These are phyloP conservation scores for Aspergillus panamensis DNA, from an alignment of 495 filamentous ascomycete species.

Conservation along the genomic window DNA sequence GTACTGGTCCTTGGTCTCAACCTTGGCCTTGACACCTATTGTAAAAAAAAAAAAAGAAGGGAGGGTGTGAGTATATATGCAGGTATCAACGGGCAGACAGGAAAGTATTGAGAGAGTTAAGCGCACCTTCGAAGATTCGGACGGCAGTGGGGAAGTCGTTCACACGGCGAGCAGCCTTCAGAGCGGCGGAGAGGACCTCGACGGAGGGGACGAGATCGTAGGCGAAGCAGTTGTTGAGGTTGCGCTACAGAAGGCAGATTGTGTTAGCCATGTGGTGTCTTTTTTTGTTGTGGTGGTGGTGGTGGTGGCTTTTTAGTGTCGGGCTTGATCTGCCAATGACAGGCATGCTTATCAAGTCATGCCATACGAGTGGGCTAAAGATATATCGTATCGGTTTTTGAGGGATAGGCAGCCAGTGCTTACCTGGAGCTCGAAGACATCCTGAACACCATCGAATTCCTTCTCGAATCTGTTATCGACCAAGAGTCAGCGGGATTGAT, in stretches of 20 bases:
- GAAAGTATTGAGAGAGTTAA: slow-evolving; percentile 7
- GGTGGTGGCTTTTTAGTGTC: too few species aligned
- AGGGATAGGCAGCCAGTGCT: slow-evolving; percentile 21
- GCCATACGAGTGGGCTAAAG: not conserved
- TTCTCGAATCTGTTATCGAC: slow-evolving; percentile 78
- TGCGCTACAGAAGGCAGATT: slow-evolving; percentile 60
- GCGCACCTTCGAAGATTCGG: slow-evolving; percentile 91
- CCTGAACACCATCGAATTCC: slow-evolving; percentile 95
- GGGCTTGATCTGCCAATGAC: slow-evolving; percentile 19
- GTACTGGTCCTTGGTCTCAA: slow-evolving; percentile 97
- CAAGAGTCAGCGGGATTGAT: slow-evolving; percentile 12
- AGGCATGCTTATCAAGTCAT: slow-evolving; percentile 15
- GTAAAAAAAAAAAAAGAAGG: too few species aligned
- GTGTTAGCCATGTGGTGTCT: slow-evolving; percentile 1
- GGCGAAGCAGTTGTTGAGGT: slow-evolving; percentile 99
- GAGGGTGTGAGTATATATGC: slow-evolving; percentile 16
- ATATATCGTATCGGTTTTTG: not conserved
- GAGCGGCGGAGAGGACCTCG: slow-evolving; percentile 84
- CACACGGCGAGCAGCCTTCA: slow-evolving; percentile 88
- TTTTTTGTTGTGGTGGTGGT: slow-evolving; percentile 4
- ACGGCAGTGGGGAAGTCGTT: slow-evolving; percentile 99
- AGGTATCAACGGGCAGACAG: not conserved
- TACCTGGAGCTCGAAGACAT: slow-evolving; percentile 99
- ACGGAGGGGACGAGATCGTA: slow-evolving; percentile 98
- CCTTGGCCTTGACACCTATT: slow-evolving; percentile 96